Evolutionary conservation across 495 filamentous ascomycete genomes (phyloP).

Genomic region (Penicillium paradoxum): DNA sequence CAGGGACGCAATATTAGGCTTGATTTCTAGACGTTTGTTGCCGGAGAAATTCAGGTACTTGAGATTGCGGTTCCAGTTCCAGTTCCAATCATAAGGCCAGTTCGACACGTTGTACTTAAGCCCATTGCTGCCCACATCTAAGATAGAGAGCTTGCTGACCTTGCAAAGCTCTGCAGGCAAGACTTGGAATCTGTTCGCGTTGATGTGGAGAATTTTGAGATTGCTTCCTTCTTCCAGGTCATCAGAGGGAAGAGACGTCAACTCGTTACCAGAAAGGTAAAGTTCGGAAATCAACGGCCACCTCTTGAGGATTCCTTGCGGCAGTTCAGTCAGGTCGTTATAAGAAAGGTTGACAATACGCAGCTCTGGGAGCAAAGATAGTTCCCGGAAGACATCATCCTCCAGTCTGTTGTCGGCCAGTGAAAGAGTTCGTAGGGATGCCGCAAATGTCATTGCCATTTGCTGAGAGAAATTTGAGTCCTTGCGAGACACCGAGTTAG

Average conservation of each 20-base stretch:
- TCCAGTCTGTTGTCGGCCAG: conserved; percentile 91
- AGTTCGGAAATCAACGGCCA: conserved; percentile 88
- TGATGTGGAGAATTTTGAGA: conserved; percentile 88
- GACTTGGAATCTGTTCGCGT: conserved; percentile 95
- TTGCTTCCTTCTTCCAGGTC: conserved; percentile 84
- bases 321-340: conserved; percentile 89
- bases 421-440: conserved; percentile 74
- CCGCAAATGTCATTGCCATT: conserved; percentile 76
- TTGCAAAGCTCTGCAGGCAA: conserved; percentile 93
- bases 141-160: conserved; percentile 79
- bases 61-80: conserved; percentile 95
- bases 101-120: conserved; percentile 99
- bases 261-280: conserved; percentile 91
- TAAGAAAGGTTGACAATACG: conserved; percentile 91
- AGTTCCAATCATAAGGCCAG: conserved; percentile 99
- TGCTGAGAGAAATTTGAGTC: conserved; percentile 77
- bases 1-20: conserved; percentile 60
- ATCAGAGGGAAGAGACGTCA: conserved; percentile 86
- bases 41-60: conserved; percentile 95
- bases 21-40: conserved; percentile 96
- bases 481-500: conserved; percentile 65
- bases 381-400: conserved; percentile 90
- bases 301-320: conserved; percentile 75
- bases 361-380: conserved; percentile 76
- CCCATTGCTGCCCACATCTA: conserved; percentile 94